Evolutionary conservation across 1,284 basidiomycete species (phyloP).

Genomic region (Ustilago curta): DNA sequence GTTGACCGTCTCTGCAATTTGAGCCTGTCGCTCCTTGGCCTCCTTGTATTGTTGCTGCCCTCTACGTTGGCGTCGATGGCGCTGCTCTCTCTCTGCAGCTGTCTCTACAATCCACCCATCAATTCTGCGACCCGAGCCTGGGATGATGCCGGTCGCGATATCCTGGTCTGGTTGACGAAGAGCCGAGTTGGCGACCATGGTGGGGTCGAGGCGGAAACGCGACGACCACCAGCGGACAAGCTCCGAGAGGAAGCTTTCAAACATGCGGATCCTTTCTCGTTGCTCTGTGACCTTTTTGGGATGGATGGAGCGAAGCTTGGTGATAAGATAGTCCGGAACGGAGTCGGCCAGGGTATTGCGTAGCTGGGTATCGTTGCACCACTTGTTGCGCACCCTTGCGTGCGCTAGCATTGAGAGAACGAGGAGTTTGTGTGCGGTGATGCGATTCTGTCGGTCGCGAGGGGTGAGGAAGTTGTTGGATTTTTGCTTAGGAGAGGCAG

Average conservation of each 20-base stretch:
- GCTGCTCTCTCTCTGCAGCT: slow-evolving; percentile 53
- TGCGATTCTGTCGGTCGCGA: slow-evolving; percentile 61
- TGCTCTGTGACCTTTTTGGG: slow-evolving; percentile 62
- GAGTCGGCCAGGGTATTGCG: slow-evolving; percentile 72
- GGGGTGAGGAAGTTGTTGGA: slow-evolving; percentile 58
- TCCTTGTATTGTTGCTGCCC: slow-evolving; percentile 36
- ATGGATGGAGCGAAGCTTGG: slow-evolving; percentile 63
- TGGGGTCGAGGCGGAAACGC: slow-evolving; percentile 58
- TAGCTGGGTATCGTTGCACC: slow-evolving; percentile 84
- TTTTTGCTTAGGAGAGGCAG: slow-evolving; percentile 36
- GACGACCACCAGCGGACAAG: slow-evolving; percentile 65
- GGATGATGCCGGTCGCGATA: slow-evolving; percentile 51
- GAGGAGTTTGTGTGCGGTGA: slow-evolving; percentile 64
- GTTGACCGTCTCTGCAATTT: slow-evolving; percentile 10
- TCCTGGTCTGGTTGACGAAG: slow-evolving; percentile 64
- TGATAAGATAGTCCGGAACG: slow-evolving; percentile 57
- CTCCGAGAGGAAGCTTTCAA: slow-evolving; percentile 64
- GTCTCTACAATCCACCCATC: slow-evolving; percentile 67
- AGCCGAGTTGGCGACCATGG: slow-evolving; percentile 57
- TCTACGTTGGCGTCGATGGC: slow-evolving; percentile 53
- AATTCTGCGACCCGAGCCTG: slow-evolving; percentile 50
- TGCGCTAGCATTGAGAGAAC: slow-evolving; percentile 79
- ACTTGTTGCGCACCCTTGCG: slow-evolving; percentile 81
- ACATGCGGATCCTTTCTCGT: slow-evolving; percentile 66
- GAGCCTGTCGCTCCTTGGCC: slow-evolving; percentile 17